A percentile compares a stretch with the other conserved stretches of the same genome.
Conservation (phyloP, 192 early-diverging fungal species). For the Umbelopsis isabellina region DNA sequence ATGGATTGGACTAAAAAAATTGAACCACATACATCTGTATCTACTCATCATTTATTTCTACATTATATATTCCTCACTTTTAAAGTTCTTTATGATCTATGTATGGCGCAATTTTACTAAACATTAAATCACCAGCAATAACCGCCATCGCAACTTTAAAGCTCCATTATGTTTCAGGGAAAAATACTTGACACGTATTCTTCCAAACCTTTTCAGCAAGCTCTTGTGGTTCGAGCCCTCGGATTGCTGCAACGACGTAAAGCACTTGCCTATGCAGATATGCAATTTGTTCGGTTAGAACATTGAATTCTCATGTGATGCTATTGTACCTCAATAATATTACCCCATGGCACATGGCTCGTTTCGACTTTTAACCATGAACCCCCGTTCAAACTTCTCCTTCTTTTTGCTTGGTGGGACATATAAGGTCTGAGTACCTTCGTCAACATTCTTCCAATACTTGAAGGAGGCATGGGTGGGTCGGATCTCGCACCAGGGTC, state of each 20-base stretch:
- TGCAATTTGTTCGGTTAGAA: background rate
- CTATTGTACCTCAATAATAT: background rate
- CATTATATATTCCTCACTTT: too few species aligned
- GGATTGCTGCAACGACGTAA: constrained; percentile 65
- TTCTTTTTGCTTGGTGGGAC: constrained; percentile 67
- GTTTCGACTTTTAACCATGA: constrained; percentile 80
- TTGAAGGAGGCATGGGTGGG: constrained; percentile 81
- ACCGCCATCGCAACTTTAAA: too few species aligned
- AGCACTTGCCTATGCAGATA: constrained; percentile 62
- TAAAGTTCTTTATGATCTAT: too few species aligned
- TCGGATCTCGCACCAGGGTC: constrained; percentile 90
- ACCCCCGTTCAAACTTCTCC: constrained; percentile 69
- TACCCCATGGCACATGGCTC: constrained; percentile 80
- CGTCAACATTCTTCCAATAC: constrained; percentile 45
- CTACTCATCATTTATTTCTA: too few species aligned
- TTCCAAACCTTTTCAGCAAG: constrained; percentile 65
- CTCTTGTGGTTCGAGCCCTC: constrained; percentile 50
- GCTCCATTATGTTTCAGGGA: constrained; percentile 32
- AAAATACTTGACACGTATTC: constrained; percentile 74
- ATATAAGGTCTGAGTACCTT: constrained; percentile 42
- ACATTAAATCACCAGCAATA: too few species aligned
- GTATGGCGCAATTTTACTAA: too few species aligned
- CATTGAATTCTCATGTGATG: too few species aligned
- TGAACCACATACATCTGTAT: too few species aligned
- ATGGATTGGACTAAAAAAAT: too few species aligned